Conservation (phyloP, 169 alveolate species). For the Plasmodium inui region DNA sequence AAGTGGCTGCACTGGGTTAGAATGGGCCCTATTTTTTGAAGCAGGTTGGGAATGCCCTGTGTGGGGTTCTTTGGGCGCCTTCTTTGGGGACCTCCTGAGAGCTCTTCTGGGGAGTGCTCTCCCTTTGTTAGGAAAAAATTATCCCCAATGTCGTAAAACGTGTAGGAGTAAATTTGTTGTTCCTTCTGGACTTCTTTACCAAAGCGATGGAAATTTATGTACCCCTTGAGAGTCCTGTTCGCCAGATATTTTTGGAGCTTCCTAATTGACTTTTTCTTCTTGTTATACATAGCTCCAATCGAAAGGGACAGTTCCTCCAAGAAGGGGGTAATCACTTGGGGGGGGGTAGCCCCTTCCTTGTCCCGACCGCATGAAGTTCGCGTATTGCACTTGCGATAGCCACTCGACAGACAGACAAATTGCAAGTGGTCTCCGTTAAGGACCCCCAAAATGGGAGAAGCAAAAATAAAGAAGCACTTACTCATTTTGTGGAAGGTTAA, state of each 20-base stretch:
- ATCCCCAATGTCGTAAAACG: constrained; percentile 12
- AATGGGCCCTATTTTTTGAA: constrained; percentile 16
- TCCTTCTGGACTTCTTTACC: neutral
- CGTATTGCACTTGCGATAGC: neutral
- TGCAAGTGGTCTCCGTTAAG: neutral
- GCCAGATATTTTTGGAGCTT: constrained; percentile 30
- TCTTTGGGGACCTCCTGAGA: neutral
- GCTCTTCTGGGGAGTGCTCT: neutral
- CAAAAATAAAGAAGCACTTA: constrained; percentile 43
- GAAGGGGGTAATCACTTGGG: neutral
- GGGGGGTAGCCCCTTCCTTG: neutral
- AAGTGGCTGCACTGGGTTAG: neutral
- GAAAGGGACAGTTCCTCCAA: constrained; percentile 16
- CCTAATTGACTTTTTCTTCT: constrained; percentile 12
- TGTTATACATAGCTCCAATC: neutral
- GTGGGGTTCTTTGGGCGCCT: neutral
- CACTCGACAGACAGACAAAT: neutral
- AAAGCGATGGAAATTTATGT: neutral
- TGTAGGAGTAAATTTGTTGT: constrained; percentile 2
- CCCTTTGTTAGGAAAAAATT: constrained; percentile 31
- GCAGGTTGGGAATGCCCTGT: neutral
- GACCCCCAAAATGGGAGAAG: constrained; percentile 18
- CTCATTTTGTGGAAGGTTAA: constrained; percentile 29
- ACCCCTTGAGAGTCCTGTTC: constrained; percentile 37
- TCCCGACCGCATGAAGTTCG: neutral